These are phyloP conservation scores for Yarrowia bubula DNA, from an alignment of 805 yeast genomes.

Conservation along the genomic window DNA sequence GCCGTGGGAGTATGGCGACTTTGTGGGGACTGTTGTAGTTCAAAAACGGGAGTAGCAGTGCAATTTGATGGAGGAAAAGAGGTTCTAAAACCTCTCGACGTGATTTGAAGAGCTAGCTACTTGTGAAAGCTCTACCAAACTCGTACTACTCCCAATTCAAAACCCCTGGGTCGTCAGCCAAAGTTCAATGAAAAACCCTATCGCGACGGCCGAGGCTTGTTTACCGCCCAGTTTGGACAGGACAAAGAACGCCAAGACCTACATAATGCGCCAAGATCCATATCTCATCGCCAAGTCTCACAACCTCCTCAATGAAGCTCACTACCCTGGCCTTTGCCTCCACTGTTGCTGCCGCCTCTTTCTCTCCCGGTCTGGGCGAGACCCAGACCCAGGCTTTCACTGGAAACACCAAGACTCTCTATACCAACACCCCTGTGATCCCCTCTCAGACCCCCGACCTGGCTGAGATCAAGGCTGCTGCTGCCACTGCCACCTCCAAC, in stretches of 20 bases:
- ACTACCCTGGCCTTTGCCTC: neutral
- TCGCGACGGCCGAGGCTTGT: neutral
- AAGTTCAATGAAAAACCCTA: neutral
- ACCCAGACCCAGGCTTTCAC: slow-evolving; percentile 14
- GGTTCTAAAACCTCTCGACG: too few species aligned
- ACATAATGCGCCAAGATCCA: slow-evolving; percentile 19
- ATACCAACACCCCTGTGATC: slow-evolving; percentile 12
- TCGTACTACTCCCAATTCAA: too few species aligned
- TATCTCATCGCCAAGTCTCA: slow-evolving; percentile 2
- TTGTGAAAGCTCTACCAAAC: too few species aligned
- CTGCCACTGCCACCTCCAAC: slow-evolving; percentile 39
- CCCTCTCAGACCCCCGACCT: slow-evolving; percentile 35
- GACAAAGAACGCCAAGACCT: slow-evolving; percentile 15
- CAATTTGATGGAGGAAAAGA: too few species aligned
- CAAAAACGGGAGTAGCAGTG: too few species aligned
- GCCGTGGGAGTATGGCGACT: neutral
- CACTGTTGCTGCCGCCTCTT: neutral
- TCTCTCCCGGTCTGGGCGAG: slow-evolving; percentile 8
- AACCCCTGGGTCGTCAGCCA: neutral
- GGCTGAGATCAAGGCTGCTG: slow-evolving; percentile 38
- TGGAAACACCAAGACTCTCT: slow-evolving; percentile 4
- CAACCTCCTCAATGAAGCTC: neutral
- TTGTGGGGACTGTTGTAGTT: neutral
- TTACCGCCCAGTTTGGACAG: neutral
- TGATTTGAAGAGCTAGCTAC: too few species aligned